These are phyloP conservation scores for Colletotrichum gloeosporioides DNA, from an alignment of 2,329 filamentous ascomycete genomes.

Conservation along the genomic window DNA sequence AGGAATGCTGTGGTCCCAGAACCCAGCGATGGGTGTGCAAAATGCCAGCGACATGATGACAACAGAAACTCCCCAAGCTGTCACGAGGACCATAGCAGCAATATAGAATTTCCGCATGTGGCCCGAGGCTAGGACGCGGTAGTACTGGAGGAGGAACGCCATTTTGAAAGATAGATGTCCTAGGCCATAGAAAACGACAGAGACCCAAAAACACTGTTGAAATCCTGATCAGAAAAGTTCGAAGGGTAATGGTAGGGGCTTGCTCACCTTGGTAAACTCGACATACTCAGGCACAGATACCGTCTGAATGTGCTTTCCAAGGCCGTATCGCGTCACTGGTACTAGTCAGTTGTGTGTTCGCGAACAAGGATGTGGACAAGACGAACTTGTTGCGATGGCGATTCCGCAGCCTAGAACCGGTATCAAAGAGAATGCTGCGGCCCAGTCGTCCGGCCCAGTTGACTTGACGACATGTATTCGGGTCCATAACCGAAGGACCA, in stretches of 20 bases:
- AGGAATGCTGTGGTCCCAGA: conserved; percentile 28
- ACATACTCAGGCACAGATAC: neutral
- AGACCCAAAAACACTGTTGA: conserved; percentile 32
- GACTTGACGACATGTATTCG: conserved; percentile 28
- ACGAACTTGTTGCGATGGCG: neutral
- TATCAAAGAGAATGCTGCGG: conserved; percentile 26
- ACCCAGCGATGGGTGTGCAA: conserved; percentile 29
- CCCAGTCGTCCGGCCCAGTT: conserved; percentile 29
- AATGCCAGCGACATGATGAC: conserved; percentile 26
- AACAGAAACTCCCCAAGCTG: conserved; percentile 29
- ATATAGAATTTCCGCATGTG: conserved; percentile 29
- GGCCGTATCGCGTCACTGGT: conserved; percentile 19
- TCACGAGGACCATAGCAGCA: conserved; percentile 27
- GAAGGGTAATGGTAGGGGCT: neutral
- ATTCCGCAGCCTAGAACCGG: conserved; percentile 1
- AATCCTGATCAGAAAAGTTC: neutral
- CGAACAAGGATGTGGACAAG: no score
- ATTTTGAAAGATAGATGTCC: conserved; percentile 35
- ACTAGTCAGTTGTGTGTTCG: neutral
- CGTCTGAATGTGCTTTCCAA: conserved; percentile 22
- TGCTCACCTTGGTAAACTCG: conserved; percentile 13
- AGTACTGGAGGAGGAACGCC: conserved; percentile 41
- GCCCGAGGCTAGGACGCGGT: conserved; percentile 34
- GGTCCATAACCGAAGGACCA: conserved; percentile 29
- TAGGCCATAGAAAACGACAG: conserved; percentile 34